A percentile compares a stretch with the other conserved stretches of the same genome.
Evolutionary conservation across 495 filamentous ascomycete species (phyloP).

Genomic region (Penicillium parvum): DNA sequence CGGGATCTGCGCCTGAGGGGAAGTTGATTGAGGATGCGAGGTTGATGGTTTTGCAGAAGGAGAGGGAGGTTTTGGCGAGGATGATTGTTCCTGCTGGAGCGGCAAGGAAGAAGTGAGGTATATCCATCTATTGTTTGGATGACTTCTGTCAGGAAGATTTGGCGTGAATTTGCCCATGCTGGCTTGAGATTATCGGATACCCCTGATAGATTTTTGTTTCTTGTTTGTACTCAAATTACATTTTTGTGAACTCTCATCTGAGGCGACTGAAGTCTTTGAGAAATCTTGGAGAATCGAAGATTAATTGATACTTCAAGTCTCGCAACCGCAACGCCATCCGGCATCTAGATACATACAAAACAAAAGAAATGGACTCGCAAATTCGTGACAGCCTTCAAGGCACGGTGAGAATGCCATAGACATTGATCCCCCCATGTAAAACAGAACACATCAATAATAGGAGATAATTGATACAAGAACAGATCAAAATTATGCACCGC

Average conservation of each 20-base stretch:
- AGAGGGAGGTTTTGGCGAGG: slow-evolving; percentile 38
- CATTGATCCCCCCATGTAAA: too few relatives aligned
- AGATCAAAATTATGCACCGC: slow-evolving; percentile 13
- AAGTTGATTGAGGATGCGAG: slow-evolving; percentile 44
- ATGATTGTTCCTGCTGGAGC: slow-evolving; percentile 34
- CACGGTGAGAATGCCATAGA: neutral
- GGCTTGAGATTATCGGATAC: too few relatives aligned
- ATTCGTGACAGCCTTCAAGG: neutral
- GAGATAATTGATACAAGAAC: slow-evolving; percentile 6
- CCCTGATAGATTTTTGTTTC: too few relatives aligned
- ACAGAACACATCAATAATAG: slow-evolving; percentile 14
- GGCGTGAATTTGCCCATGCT: too few relatives aligned
- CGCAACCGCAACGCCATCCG: slow-evolving; percentile 4
- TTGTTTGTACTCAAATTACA: too few relatives aligned
- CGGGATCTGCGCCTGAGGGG: slow-evolving; percentile 25
- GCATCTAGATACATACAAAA: slow-evolving; percentile 22
- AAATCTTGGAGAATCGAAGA: too few relatives aligned
- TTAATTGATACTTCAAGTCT: neutral
- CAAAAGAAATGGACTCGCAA: slow-evolving; percentile 3
- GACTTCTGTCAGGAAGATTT: too few relatives aligned
- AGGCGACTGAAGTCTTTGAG: too few relatives aligned
- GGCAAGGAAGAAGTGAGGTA: slow-evolving; percentile 28
- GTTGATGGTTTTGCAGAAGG: slow-evolving; percentile 41
- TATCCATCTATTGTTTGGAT: neutral
- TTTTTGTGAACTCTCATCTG: too few relatives aligned